Conservation (phyloP, 441 rosid genomes). For the Syzygium malaccense region DNA sequence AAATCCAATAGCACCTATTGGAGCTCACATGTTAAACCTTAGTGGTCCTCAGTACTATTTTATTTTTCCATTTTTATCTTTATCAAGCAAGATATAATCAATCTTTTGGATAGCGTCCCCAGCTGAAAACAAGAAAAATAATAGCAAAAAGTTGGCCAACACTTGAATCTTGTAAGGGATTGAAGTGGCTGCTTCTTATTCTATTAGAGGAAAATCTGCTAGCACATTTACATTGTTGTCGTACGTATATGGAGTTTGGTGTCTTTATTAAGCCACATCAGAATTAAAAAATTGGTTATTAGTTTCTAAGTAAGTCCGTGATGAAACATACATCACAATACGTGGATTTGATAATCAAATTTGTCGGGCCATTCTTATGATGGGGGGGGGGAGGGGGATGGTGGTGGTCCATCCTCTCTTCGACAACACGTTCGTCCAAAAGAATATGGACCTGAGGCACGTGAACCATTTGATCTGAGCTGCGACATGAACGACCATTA, state of each 20-base stretch:
- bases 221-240: background rate
- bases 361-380: constrained; percentile 10
- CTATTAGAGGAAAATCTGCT: background rate
- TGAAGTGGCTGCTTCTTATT: background rate
- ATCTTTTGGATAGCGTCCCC: background rate
- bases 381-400: no score
- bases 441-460: constrained; percentile 16
- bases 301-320: constrained; percentile 5
- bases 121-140: background rate
- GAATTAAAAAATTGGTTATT: background rate
- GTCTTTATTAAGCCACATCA: background rate
- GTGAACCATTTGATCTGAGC: constrained; percentile 28
- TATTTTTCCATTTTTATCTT: background rate
- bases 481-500: constrained; percentile 10
- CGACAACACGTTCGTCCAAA: constrained; percentile 1
- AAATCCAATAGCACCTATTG: background rate
- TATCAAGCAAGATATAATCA: background rate
- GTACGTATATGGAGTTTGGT: background rate
- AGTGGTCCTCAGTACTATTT: background rate
- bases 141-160: background rate
- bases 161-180: background rate
- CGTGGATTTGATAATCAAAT: constrained; percentile 10
- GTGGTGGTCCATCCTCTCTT: constrained; percentile 3
- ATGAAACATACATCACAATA: background rate
- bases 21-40: background rate